A percentile compares a stretch with the other conserved stretches of the same genome.
phyloP scores from a whole-genome alignment of 2,329 filamentous ascomycete genomes.

The Calonectria leucothoes region DNA sequence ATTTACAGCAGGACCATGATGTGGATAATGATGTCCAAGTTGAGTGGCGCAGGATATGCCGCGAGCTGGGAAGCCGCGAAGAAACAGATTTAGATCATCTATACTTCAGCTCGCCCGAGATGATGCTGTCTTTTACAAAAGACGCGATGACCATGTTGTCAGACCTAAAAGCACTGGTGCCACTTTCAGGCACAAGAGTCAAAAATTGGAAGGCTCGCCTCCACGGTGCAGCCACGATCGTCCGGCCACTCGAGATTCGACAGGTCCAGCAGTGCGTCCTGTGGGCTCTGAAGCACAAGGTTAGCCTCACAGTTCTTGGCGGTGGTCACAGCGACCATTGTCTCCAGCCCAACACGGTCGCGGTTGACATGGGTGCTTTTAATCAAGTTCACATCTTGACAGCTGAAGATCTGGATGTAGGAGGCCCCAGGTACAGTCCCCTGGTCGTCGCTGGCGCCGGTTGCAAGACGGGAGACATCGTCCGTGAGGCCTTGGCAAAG shows the following conservation, averaged over 20 bases:
- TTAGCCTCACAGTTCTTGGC: slow-evolving; percentile 63
- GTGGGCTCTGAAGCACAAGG: slow-evolving; percentile 63
- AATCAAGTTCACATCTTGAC: slow-evolving; percentile 58
- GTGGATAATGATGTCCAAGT: slow-evolving; percentile 45
- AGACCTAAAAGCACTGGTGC: slow-evolving; percentile 56
- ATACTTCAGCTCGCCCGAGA: slow-evolving; percentile 59
- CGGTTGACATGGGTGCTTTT: slow-evolving; percentile 70
- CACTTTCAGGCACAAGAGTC: slow-evolving; percentile 47
- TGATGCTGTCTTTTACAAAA: slow-evolving; percentile 63
- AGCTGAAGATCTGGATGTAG: slow-evolving; percentile 32
- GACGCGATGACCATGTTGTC: slow-evolving; percentile 57
- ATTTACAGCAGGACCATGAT: slow-evolving; percentile 43
- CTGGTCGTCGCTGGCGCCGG: slow-evolving; percentile 66
- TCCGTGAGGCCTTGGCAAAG: slow-evolving; percentile 56
- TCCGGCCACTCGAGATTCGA: slow-evolving; percentile 57
- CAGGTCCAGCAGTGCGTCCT: slow-evolving; percentile 66
- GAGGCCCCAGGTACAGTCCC: slow-evolving; percentile 11
- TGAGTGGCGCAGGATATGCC: slow-evolving; percentile 66
- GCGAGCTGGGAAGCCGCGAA: slow-evolving; percentile 55
- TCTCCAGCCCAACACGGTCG: slow-evolving; percentile 61
- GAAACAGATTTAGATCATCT: slow-evolving; percentile 52
- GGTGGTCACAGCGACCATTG: slow-evolving; percentile 73
- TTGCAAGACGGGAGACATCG: slow-evolving; percentile 66
- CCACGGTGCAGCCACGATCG: slow-evolving; percentile 55
- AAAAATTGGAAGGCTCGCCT: slow-evolving; percentile 65